Evolutionary conservation across 306 rosid genomes (phyloP).

Genomic region (Vigna mungo): DNA sequence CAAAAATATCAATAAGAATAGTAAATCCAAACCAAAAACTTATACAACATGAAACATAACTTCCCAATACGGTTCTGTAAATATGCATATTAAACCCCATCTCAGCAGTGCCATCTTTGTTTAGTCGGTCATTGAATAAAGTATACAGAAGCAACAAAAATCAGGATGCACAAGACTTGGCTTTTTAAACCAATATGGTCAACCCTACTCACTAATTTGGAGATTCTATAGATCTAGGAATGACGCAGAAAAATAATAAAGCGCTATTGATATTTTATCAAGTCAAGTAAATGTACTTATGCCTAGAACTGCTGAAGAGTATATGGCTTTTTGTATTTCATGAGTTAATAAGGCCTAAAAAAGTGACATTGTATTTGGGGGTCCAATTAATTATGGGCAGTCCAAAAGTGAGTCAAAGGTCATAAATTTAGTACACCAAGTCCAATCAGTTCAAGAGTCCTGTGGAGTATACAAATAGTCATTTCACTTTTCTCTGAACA

Average conservation of each 20-base stretch:
- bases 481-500: no score
- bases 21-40: not conserved
- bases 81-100: not conserved
- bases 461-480: not conserved
- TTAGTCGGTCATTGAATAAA: not conserved
- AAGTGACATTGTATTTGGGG: not conserved
- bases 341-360: constrained; percentile 11
- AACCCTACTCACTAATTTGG: not conserved
- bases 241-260: not conserved
- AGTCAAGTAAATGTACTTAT: not conserved
- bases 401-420: not conserved
- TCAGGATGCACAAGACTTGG: constrained; percentile 11
- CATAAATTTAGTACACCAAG: constrained; percentile 9
- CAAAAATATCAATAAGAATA: constrained; percentile 13
- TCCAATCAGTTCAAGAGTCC: constrained; percentile 1
- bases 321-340: constrained; percentile 5
- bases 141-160: not conserved
- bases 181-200: not conserved
- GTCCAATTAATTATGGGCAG: not conserved
- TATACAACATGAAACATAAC: not conserved
- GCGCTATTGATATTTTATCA: not conserved
- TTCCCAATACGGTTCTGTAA: not conserved
- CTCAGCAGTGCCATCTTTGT: not conserved
- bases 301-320: not conserved
- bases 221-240: not conserved